Percentiles rank a stretch among this genome's conserved stretches.
These are phyloP conservation scores for Plantago elongata DNA, from an alignment of 257 asterid genomes.

Conservation along the genomic window DNA sequence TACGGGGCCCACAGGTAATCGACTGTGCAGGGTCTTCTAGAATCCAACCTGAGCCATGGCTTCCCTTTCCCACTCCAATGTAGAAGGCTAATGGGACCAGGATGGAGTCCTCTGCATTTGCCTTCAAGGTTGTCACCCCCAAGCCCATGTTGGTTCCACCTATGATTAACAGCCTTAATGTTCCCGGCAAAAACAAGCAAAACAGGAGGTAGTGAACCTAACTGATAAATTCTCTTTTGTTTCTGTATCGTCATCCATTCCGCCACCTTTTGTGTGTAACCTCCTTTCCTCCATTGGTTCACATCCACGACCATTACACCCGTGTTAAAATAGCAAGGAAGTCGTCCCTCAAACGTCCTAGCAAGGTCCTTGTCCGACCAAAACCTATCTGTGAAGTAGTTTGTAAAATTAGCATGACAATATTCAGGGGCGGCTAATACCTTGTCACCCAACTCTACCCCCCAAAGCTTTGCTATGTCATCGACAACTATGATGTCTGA, in stretches of 20 bases:
- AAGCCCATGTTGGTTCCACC: slow-evolving; percentile 86
- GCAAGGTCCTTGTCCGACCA: slow-evolving; percentile 52
- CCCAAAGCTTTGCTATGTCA: slow-evolving; percentile 69
- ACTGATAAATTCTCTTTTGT: slow-evolving; percentile 53
- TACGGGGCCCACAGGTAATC: slow-evolving; percentile 83
- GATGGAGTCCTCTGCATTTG: slow-evolving; percentile 69
- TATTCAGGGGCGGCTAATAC: slow-evolving; percentile 78
- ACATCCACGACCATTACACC: slow-evolving; percentile 86
- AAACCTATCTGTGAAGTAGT: slow-evolving; percentile 52
- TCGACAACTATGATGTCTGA: slow-evolving; percentile 75
- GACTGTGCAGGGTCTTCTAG: slow-evolving; percentile 66
- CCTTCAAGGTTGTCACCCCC: slow-evolving; percentile 88
- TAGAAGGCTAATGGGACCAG: slow-evolving; percentile 84
- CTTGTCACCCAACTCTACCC: slow-evolving; percentile 46
- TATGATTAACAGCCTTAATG: slow-evolving; percentile 56
- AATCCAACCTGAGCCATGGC: slow-evolving; percentile 81
- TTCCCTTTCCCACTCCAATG: slow-evolving; percentile 97
- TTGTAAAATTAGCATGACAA: slow-evolving; percentile 73
- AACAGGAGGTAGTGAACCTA: slow-evolving; percentile 75
- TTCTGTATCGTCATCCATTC: slow-evolving; percentile 83
- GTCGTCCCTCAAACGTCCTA: slow-evolving; percentile 43
- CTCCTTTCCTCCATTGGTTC: slow-evolving; percentile 62
- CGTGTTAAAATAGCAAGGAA: slow-evolving; percentile 74
- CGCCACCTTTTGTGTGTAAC: slow-evolving; percentile 62
- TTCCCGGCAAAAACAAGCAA: slow-evolving; percentile 73